These are phyloP conservation scores for Aspergillus wentii DNA, from an alignment of 495 filamentous ascomycete genomes.

Conservation along the genomic window DNA sequence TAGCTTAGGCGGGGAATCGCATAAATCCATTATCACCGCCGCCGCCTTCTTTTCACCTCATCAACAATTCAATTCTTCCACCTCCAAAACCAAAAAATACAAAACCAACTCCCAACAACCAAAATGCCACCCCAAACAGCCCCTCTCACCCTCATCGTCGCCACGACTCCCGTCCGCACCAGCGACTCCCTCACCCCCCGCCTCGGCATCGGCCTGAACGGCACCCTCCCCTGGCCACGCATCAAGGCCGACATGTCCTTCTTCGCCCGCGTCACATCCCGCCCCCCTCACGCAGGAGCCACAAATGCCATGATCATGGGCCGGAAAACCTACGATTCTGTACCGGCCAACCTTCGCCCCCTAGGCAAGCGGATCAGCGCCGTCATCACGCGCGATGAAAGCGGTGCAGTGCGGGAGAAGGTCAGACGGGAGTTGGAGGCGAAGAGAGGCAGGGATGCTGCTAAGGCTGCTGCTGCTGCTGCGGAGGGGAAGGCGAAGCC, in stretches of 20 bases:
- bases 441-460: constrained; percentile 17
- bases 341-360: constrained; percentile 73
- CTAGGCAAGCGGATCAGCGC: constrained; percentile 73
- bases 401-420: constrained; percentile 19
- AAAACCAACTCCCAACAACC: constrained; percentile 18
- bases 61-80: neutral
- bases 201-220: constrained; percentile 82
- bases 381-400: constrained; percentile 57
- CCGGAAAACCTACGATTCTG: constrained; percentile 89
- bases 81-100: neutral
- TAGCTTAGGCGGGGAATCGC: too few relatives aligned
- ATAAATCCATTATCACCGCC: neutral
- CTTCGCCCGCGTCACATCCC: constrained; percentile 86
- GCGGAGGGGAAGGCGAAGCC: constrained; percentile 9
- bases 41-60: neutral
- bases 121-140: constrained; percentile 16
- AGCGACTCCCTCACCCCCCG: constrained; percentile 34
- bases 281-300: constrained; percentile 29
- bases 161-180: constrained; percentile 33
- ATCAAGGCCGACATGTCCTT: constrained; percentile 89
- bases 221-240: constrained; percentile 81
- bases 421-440: constrained; percentile 19
- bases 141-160: constrained; percentile 38
- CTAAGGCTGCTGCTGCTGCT: constrained; percentile 10
- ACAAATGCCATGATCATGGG: constrained; percentile 93